A percentile compares a stretch with the other conserved stretches of the same genome.
phyloP scores from a whole-genome alignment of 1,284 basidiomycete genomes.

The Fomitopsis schrenkii region DNA sequence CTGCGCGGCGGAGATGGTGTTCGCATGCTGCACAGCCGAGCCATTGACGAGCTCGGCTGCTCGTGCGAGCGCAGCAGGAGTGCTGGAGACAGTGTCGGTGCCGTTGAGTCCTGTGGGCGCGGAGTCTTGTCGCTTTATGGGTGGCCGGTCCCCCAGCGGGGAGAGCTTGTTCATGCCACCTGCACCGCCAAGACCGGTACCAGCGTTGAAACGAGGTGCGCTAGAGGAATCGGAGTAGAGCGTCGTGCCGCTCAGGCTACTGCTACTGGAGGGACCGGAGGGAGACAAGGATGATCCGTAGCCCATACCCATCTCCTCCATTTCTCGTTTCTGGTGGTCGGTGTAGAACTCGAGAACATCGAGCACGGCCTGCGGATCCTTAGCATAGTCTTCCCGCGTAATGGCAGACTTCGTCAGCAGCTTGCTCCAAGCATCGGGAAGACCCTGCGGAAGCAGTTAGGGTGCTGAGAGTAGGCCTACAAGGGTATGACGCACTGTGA shows the following conservation, averaged over 20 bases:
- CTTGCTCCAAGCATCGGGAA: slow-evolving; percentile 97
- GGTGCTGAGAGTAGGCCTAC: not conserved
- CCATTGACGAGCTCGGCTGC: slow-evolving; percentile 65
- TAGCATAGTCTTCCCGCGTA: slow-evolving; percentile 95
- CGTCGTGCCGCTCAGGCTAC: slow-evolving; percentile 11
- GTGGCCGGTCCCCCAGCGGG: slow-evolving; percentile 36
- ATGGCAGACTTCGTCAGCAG: slow-evolving; percentile 95
- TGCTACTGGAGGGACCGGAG: not conserved
- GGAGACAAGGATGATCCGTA: slow-evolving; percentile 4
- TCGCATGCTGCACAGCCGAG: slow-evolving; percentile 44
- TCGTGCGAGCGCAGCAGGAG: slow-evolving; percentile 38
- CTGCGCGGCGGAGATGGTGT: slow-evolving; percentile 31
- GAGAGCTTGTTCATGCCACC: slow-evolving; percentile 41
- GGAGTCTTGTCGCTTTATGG: slow-evolving; percentile 54
- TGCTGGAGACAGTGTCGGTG: slow-evolving; percentile 34
- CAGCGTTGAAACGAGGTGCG: slow-evolving; percentile 78
- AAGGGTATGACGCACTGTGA: slow-evolving; percentile 61
- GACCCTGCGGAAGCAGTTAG: slow-evolving; percentile 50
- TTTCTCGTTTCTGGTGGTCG: slow-evolving; percentile 91
- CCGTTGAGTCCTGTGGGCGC: slow-evolving; percentile 48
- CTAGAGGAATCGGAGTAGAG: slow-evolving; percentile 32
- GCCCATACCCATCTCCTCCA: slow-evolving; percentile 61
- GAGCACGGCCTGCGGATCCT: slow-evolving; percentile 94
- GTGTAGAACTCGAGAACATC: slow-evolving; percentile 99
- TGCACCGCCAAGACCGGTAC: slow-evolving; percentile 78